Percentiles rank a stretch among this genome's conserved stretches.
Conservation (phyloP, 192 early-diverging fungal species). For the Coemansia sp. region DNA sequence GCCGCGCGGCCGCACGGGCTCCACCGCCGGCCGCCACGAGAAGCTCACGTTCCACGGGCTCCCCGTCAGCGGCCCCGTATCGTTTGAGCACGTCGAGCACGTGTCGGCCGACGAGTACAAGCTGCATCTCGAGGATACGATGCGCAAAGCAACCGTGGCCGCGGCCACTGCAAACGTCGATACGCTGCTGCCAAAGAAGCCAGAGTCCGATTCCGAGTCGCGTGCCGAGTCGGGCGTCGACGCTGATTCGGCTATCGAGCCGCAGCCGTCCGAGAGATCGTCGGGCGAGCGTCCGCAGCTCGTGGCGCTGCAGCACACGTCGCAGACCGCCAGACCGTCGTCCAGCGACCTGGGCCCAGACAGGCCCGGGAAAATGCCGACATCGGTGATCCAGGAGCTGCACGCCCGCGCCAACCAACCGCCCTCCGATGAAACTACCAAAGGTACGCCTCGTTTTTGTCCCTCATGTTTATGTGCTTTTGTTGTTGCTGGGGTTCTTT, state of each 20-base stretch:
- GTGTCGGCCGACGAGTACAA: conserved; percentile 48
- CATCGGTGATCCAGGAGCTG: conserved; percentile 8
- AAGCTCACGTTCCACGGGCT: conserved; percentile 44
- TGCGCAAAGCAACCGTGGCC: conserved; percentile 1
- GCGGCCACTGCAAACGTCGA: conserved; percentile 3
- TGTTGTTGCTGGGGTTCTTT: neutral
- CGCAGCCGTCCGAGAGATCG: neutral
- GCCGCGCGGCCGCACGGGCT: conserved; percentile 7
- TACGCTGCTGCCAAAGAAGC: neutral
- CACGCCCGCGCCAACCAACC: conserved; percentile 10
- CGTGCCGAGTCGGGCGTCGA: neutral
- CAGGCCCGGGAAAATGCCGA: neutral
- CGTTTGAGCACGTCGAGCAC: conserved; percentile 50
- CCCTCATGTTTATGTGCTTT: neutral
- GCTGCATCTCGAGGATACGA: conserved; percentile 18
- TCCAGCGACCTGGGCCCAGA: conserved; percentile 4
- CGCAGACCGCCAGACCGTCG: conserved; percentile 7
- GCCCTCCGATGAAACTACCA: neutral
- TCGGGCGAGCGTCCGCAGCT: conserved; percentile 15
- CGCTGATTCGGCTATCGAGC: neutral
- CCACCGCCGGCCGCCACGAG: conserved; percentile 4
- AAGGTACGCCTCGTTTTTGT: conserved; percentile 16
- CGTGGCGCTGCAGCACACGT: conserved; percentile 32
- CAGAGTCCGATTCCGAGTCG: neutral
- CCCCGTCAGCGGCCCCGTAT: conserved; percentile 44